These are phyloP conservation scores for Sporormia fimetaria DNA, from an alignment of 495 filamentous ascomycete genomes.

Conservation along the genomic window DNA sequence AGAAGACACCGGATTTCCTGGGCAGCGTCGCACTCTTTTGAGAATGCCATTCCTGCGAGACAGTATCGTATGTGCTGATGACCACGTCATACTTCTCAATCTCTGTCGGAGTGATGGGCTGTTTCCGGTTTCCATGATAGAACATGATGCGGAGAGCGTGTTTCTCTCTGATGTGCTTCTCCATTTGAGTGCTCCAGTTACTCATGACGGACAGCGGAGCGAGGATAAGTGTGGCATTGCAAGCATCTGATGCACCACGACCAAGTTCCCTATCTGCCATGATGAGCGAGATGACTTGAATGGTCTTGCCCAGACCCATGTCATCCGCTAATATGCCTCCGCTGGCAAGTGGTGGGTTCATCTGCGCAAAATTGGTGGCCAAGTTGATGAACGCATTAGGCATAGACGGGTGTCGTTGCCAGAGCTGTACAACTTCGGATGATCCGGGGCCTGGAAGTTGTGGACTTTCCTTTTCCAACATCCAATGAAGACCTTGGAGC, in stretches of 20 bases:
- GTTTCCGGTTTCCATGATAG: slow-evolving; percentile 60
- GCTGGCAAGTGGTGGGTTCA: slow-evolving; percentile 51
- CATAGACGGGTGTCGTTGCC: slow-evolving; percentile 46
- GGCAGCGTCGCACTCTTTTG: slow-evolving; percentile 17
- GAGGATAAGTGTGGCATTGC: slow-evolving; percentile 60
- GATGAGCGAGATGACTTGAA: slow-evolving; percentile 77
- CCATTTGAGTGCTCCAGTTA: slow-evolving; percentile 73
- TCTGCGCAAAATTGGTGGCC: slow-evolving; percentile 60
- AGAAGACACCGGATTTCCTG: slow-evolving; percentile 41
- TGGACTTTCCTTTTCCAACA: slow-evolving; percentile 65
- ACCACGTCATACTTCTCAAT: slow-evolving; percentile 59
- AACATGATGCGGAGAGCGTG: slow-evolving; percentile 53
- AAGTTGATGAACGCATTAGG: slow-evolving; percentile 54
- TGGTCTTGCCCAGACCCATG: slow-evolving; percentile 90
- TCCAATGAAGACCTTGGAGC: slow-evolving; percentile 71
- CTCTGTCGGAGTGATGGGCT: slow-evolving; percentile 40
- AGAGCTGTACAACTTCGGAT: slow-evolving; percentile 63
- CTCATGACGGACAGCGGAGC: slow-evolving; percentile 82
- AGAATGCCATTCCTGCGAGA: slow-evolving; percentile 24
- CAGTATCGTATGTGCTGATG: slow-evolving; percentile 66
- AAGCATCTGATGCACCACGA: slow-evolving; percentile 29
- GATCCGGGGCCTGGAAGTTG: slow-evolving; percentile 49
- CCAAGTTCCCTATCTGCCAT: slow-evolving; percentile 40
- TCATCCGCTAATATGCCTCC: slow-evolving; percentile 87
- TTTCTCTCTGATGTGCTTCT: slow-evolving; percentile 54